phyloP scores from a whole-genome alignment of 176 grass and related monocot genomes.

The Cenchrus purpureus region DNA sequence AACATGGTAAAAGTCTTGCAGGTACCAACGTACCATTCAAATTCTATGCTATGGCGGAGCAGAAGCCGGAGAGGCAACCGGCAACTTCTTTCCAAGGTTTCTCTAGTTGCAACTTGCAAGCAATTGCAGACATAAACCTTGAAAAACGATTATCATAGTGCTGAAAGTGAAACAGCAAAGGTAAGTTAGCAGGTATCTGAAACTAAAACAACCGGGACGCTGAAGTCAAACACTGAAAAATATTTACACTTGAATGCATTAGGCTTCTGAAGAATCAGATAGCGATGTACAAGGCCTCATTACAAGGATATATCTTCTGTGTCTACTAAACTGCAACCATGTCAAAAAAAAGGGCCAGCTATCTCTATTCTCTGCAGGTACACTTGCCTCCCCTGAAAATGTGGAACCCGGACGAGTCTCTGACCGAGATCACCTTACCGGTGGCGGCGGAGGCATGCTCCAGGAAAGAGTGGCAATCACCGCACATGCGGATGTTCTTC shows the following conservation, averaged over 20 bases:
- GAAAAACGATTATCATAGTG: background rate
- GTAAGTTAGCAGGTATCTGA: background rate
- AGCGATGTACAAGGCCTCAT: constrained; percentile 43
- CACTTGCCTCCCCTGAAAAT: constrained; percentile 61
- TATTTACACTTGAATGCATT: constrained; percentile 30
- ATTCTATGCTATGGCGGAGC: too few species aligned
- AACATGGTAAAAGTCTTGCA: too few species aligned
- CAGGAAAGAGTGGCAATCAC: constrained; percentile 77
- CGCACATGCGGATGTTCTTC: constrained; percentile 73
- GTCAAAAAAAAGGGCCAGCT: constrained; percentile 40
- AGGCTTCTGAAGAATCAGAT: constrained; percentile 30
- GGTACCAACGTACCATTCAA: too few species aligned
- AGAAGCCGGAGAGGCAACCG: too few species aligned
- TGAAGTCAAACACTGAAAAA: background rate
- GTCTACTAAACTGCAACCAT: constrained; percentile 41
- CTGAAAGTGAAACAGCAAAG: background rate
- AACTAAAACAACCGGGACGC: background rate
- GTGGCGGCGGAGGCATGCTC: constrained; percentile 57
- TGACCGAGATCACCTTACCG: constrained; percentile 52
- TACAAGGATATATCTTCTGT: constrained; percentile 33
- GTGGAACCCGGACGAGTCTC: constrained; percentile 68
- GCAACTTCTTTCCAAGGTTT: too few species aligned
- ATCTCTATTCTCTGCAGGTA: constrained; percentile 56
- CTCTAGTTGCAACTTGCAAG: too few species aligned
- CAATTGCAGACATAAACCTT: background rate